These are phyloP conservation scores for Tetrahymena elliotti DNA, from an alignment of 73 alveolate species.

Conservation along the genomic window DNA sequence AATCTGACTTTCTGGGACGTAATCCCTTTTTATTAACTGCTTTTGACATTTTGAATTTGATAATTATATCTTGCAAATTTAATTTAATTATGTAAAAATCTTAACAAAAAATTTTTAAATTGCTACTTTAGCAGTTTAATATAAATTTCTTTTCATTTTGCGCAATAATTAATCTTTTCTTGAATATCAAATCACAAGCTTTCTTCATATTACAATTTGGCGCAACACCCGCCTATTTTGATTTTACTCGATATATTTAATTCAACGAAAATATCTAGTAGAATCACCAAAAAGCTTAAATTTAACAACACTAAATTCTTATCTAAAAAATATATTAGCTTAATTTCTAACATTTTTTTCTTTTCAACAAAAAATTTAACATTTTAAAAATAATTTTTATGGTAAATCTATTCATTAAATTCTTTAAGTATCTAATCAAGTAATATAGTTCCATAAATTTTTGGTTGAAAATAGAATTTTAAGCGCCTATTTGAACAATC, in stretches of 20 bases:
- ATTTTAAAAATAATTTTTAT: too few relatives aligned
- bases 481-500: not conserved
- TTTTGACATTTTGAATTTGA: not conserved
- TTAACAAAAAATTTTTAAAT: not conserved
- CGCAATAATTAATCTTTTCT: not conserved
- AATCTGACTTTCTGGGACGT: not conserved
- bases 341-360: too few relatives aligned
- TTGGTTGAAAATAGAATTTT: too few relatives aligned
- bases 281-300: not conserved
- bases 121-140: not conserved
- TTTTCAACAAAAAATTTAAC: too few relatives aligned
- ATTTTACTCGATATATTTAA: not conserved
- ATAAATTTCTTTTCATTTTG: not conserved
- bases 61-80: not conserved
- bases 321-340: not conserved
- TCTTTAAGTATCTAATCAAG: too few relatives aligned
- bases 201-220: not conserved
- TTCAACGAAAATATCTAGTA: not conserved
- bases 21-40: not conserved
- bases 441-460: too few relatives aligned
- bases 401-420: too few relatives aligned
- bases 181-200: not conserved
- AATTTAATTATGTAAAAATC: not conserved
- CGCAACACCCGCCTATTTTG: constrained; percentile 4
- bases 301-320: too few relatives aligned